Conservation (phyloP, 805 yeast genomes). For the Huiozyma naganishii region DNA sequence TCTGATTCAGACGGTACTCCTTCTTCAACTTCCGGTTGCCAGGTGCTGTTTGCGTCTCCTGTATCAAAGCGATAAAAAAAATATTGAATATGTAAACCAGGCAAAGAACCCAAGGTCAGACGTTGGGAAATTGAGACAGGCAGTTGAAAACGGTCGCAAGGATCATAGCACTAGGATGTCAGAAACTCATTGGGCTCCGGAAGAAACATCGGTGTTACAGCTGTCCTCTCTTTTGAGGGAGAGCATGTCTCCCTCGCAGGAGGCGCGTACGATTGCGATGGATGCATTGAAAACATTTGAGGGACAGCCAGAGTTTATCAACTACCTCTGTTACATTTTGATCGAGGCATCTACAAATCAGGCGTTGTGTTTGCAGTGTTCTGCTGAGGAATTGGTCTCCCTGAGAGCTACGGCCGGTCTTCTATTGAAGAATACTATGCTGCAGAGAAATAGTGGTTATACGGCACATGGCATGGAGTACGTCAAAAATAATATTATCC, state of each 20-base stretch:
- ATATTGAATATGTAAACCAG: too few species aligned
- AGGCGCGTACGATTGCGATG: slow-evolving; percentile 55
- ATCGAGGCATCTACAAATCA: slow-evolving; percentile 42
- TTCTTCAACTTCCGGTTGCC: too few species aligned
- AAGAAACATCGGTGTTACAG: slow-evolving; percentile 49
- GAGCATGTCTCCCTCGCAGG: slow-evolving; percentile 51
- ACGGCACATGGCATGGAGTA: slow-evolving; percentile 29
- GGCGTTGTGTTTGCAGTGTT: slow-evolving; percentile 23
- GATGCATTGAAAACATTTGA: slow-evolving; percentile 63
- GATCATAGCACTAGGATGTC: too few species aligned
- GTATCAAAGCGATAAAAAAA: too few species aligned
- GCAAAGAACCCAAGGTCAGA: too few species aligned
- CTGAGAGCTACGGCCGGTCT: slow-evolving; percentile 81
- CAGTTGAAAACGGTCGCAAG: too few species aligned
- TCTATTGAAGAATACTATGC: slow-evolving; percentile 66
- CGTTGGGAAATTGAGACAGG: too few species aligned
- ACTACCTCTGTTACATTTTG: slow-evolving; percentile 64
- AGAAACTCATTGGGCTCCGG: slow-evolving; percentile 48
- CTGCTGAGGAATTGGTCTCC: slow-evolving; percentile 16
- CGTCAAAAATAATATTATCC: slow-evolving; percentile 34
- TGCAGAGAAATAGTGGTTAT: slow-evolving; percentile 26
- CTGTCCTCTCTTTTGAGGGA: slow-evolving; percentile 56
- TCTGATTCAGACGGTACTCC: too few species aligned
- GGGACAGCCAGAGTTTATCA: slow-evolving; percentile 64
- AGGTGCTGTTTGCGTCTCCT: too few species aligned